Conservation (phyloP, 2,329 filamentous ascomycete species). For the Fusarium palustre region DNA sequence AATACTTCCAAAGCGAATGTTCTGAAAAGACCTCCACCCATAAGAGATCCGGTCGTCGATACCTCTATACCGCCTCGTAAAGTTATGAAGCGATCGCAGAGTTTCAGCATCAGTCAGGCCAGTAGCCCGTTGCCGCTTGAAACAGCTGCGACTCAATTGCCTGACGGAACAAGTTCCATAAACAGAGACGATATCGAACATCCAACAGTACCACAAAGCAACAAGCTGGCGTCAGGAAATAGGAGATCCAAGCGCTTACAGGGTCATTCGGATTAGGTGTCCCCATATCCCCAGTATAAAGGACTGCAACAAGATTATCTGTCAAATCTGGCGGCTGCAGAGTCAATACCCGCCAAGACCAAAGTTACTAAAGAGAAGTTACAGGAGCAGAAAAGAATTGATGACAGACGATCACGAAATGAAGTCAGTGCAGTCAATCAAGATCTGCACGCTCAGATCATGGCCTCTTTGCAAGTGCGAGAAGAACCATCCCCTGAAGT, state of each 20-base stretch:
- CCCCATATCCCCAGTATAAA: slow-evolving; percentile 7
- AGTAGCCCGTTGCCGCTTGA: slow-evolving; percentile 45
- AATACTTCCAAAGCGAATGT: not conserved
- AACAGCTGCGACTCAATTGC: not conserved
- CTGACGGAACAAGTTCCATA: not conserved
- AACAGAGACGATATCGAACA: not conserved
- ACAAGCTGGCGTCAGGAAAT: slow-evolving; percentile 4
- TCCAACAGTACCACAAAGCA: not conserved
- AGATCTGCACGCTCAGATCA: slow-evolving; percentile 35
- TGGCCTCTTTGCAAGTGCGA: slow-evolving; percentile 27
- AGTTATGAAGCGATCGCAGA: slow-evolving; percentile 29
- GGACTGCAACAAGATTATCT: slow-evolving; percentile 18
- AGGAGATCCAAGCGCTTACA: slow-evolving; percentile 19
- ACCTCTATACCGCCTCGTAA: slow-evolving; percentile 13
- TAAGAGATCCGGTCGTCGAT: not conserved
- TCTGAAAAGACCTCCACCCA: slow-evolving; percentile 1
- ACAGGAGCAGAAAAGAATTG: not conserved
- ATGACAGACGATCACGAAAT: not conserved
- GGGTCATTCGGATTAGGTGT: slow-evolving; percentile 22
- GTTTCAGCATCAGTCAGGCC: slow-evolving; percentile 45
- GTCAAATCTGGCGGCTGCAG: slow-evolving; percentile 4
- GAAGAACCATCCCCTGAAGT: not conserved
- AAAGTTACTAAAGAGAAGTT: not conserved
- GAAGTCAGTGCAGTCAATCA: slow-evolving; percentile 6
- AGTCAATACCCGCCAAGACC: not conserved